Evolutionary conservation across 106 monocot genomes (phyloP).

Genomic region (Alisma plantagoaquatica): DNA sequence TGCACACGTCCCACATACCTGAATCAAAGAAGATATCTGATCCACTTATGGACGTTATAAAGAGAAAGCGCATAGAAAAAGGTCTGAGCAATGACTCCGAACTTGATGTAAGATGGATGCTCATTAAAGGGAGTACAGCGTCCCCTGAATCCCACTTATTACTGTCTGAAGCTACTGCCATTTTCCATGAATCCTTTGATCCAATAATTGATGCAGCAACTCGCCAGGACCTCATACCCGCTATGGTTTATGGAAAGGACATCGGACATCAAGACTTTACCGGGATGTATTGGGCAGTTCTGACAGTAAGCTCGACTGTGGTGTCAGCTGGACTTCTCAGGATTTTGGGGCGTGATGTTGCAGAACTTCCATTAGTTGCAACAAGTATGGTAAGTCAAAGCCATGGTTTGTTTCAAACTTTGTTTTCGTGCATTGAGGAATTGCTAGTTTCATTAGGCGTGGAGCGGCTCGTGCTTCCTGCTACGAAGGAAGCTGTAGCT

Average conservation of each 20-base stretch:
- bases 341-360: constrained; percentile 69
- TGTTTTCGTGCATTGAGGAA: constrained; percentile 65
- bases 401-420: constrained; percentile 74
- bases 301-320: constrained; percentile 58
- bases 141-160: constrained; percentile 44
- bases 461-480: constrained; percentile 74
- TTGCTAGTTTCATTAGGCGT: constrained; percentile 51
- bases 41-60: constrained; percentile 41
- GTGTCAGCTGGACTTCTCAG: constrained; percentile 80
- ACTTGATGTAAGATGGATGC: constrained; percentile 72
- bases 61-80: constrained; percentile 44
- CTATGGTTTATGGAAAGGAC: constrained; percentile 42
- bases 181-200: constrained; percentile 95
- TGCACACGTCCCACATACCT: constrained; percentile 43
- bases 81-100: constrained; percentile 18
- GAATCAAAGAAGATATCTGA: constrained; percentile 36
- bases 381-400: constrained; percentile 77
- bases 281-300: constrained; percentile 92
- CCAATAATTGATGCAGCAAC: constrained; percentile 79
- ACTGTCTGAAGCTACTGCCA: constrained; percentile 64
- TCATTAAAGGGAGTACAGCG: constrained; percentile 61
- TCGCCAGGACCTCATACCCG: too few relatives aligned
- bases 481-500: constrained; percentile 69
- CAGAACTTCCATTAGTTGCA: constrained; percentile 92
- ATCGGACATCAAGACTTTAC: constrained; percentile 80